These are phyloP conservation scores for Zarea fungicola DNA, from an alignment of 2,329 filamentous ascomycete species.

Conservation along the genomic window DNA sequence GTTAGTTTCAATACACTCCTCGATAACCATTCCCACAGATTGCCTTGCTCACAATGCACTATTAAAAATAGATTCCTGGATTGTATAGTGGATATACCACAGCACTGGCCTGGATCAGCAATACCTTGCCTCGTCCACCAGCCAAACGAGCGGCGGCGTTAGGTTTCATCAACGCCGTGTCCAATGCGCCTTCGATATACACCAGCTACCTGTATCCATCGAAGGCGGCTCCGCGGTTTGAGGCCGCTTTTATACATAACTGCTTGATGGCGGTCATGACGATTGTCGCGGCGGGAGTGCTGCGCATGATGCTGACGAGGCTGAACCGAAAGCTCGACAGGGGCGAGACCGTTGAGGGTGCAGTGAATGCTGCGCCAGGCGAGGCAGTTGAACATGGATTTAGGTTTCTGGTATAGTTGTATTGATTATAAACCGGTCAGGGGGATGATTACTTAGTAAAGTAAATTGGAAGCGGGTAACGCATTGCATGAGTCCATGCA, in stretches of 20 bases:
- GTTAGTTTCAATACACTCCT: conserved; percentile 17
- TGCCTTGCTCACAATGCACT: neutral
- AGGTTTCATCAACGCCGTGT: conserved; percentile 65
- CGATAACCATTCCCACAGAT: neutral
- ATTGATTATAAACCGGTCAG: neutral
- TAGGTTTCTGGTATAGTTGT: conserved; percentile 52
- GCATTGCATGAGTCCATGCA: neutral
- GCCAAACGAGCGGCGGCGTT: conserved; percentile 66
- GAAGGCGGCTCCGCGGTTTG: conserved; percentile 35
- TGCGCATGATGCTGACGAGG: conserved; percentile 57
- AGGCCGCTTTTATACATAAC: conserved; percentile 63
- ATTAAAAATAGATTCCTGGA: conserved; percentile 40
- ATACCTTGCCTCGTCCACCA: conserved; percentile 68
- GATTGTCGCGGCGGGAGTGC: conserved; percentile 55
- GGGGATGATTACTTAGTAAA: too few species aligned
- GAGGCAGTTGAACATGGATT: conserved; percentile 57
- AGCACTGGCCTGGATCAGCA: conserved; percentile 68
- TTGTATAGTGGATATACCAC: conserved; percentile 65
- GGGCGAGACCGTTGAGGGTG: conserved; percentile 52
- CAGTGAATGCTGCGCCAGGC: conserved; percentile 51
- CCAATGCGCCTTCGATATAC: conserved; percentile 59
- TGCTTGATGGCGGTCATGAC: conserved; percentile 59
- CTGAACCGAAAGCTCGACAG: conserved; percentile 66
- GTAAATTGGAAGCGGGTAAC: too few species aligned
- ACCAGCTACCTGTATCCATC: conserved; percentile 63